Evolutionary conservation across 1,284 basidiomycete genomes (phyloP), one percentile per base, ranked within the genome.

Genomic region (Farysia itapuensis): DNA sequence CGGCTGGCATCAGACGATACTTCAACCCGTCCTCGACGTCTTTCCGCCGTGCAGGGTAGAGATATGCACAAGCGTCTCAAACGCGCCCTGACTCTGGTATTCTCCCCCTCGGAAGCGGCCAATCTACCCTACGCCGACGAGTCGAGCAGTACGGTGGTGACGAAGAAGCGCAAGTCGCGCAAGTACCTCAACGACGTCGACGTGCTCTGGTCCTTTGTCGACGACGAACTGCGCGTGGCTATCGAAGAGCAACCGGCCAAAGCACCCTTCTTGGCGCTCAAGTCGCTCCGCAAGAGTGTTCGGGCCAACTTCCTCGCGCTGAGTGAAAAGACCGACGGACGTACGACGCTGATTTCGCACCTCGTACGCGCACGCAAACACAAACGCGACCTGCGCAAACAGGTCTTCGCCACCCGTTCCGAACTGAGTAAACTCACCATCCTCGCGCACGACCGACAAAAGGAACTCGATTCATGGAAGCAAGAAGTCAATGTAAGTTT

Each of bases 151-250:
- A 18, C 43, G 5, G 30, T 5, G 12, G 20, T 40, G 4, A n/a
- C 23, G 12, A 54, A 42, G 22, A 43, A 41, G 30, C 43, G 47
- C 41, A 61, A 61, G 30, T 54, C 58, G 19, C 47, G 34, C 22
- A 48, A 44, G 20, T 52, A 57, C 19, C 59, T 63, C 36, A 63
- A 63, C 49, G 59, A 63, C 35, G 51, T 57, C 18, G 59, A 63
- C 43, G 48, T 63, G 18, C 49, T 63, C 35, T 63, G 59, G 59
- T 48, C 48, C 26, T 39, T 56, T 13, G 52, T 63, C 33, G 59
- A 63, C 19, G 59, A 63, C 9, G 59, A 63, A 18, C 45, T 63
- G 12, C 38, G 53, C 5, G 39, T 29, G 13, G 44, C 59, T 11
- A 56, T 56, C 43, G 53, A 63, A 15, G 52, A 50, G 35, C 59